Evolutionary conservation across 371 early-diverging fungal genomes (phyloP), one percentile per base, ranked within the genome.

Genomic region (Dichotomocladium elegans): DNA sequence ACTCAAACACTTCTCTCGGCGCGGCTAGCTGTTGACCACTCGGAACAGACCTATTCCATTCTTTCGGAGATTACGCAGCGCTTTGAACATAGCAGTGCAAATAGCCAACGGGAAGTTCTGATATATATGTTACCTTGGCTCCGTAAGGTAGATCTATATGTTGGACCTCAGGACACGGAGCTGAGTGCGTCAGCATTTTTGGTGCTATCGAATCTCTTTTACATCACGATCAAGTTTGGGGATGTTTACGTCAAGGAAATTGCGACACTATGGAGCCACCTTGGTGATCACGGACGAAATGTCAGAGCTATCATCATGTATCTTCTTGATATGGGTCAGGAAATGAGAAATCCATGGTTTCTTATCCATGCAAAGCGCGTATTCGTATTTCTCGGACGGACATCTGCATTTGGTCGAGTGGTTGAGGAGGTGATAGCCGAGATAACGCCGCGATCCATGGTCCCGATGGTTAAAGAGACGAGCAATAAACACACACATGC

Each of bases 91-190:
- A 85, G 92, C 29, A 72, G 77, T 12, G 67, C 79, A 3, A 70
- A 71, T 30, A 80, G 77, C 19, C 80, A 80, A 33, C 81, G 87
- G 8, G 86, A 87, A 51, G 82, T 94, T 22, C 67, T 94, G 35
- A 64, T 66, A 11, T 83, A 89, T n/a, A 71, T 93, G 65, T 59
- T 85, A 3, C 95, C 97, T 0, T 96, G 97, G 97, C 69, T 93
- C 29, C 76, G 85, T 22, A 92, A 91, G 50, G 72, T 94, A 0
- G 84, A 87, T 45, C 66, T 92, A 29, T 57, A 61, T 0, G 68
- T 82, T 12, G 85, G 76, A 1, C 63, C 72, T 0, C 66, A 70
- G 9, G 75, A 78, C 15, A 68, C 70, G 0, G 83, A 74, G 37
- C 64, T 77, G 24, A 79, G 80, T 35, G 64, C 74, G 1, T 74